Conservation (phyloP, 192 early-diverging fungal species). For the Neocallimastix lanati region DNA sequence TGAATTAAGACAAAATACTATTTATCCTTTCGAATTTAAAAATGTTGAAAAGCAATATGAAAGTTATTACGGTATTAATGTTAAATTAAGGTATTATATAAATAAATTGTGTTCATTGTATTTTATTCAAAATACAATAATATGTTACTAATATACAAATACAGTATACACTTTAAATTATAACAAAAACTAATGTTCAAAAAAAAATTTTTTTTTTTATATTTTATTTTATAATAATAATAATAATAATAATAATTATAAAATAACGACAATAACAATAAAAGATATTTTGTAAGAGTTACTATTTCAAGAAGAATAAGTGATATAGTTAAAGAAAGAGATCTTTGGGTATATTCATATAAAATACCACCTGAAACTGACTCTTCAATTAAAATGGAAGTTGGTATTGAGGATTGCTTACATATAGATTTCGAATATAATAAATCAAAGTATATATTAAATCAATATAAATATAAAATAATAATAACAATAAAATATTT, state of each 20-base stretch:
- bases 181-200: no score
- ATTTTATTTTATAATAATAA: no score
- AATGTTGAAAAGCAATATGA: constrained; percentile 99
- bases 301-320: constrained; percentile 71
- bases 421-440: constrained; percentile 99
- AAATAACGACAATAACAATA: no score
- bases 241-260: no score
- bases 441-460: constrained; percentile 62
- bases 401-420: constrained; percentile 96
- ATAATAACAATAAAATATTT: background rate
- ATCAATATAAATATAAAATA: background rate
- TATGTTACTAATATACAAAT: no score
- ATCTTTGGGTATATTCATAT: constrained; percentile 98
- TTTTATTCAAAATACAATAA: no score
- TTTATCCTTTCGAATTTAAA: constrained; percentile 93
- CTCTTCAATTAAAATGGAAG: constrained; percentile 98
- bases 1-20: constrained; percentile 59
- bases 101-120: no score
- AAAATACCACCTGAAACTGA: constrained; percentile 77
- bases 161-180: no score
- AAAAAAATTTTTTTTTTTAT: no score
- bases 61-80: constrained; percentile 94
- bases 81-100: constrained; percentile 60
- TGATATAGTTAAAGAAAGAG: constrained; percentile 77
- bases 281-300: constrained; percentile 83